phyloP scores from a whole-genome alignment of 2,329 filamentous ascomycete genomes.

The Aspergillus glaucus region DNA sequence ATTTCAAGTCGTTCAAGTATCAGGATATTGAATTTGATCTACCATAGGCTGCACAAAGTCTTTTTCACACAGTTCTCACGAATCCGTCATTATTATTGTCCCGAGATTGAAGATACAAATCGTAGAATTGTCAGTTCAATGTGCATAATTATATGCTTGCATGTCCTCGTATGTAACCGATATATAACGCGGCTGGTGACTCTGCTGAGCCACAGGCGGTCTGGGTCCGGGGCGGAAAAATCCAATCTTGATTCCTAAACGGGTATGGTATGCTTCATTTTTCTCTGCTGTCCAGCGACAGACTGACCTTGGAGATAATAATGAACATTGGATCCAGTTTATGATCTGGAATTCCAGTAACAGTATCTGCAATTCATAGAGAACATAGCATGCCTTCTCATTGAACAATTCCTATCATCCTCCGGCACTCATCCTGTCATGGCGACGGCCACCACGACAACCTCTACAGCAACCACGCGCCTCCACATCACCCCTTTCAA shows the following conservation, averaged over 20 bases:
- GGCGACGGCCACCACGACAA: constrained; percentile 11
- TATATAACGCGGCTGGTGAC: neutral
- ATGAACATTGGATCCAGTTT: neutral
- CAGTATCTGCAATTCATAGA: too few relatives aligned
- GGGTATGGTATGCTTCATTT: constrained; percentile 1
- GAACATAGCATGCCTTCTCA: neutral
- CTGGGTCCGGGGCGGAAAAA: constrained; percentile 11
- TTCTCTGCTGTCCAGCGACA: neutral
- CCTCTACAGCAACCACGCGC: constrained; percentile 37
- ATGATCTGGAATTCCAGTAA: too few relatives aligned
- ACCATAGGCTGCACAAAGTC: too few relatives aligned
- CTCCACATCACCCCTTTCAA: constrained; percentile 88
- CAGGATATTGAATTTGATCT: too few relatives aligned
- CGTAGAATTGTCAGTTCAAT: neutral
- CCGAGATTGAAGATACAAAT: too few relatives aligned
- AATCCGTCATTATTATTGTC: too few relatives aligned
- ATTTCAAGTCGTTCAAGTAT: too few relatives aligned
- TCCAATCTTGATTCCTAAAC: constrained; percentile 4
- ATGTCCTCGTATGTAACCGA: neutral
- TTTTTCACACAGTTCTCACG: too few relatives aligned
- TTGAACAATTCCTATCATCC: too few relatives aligned
- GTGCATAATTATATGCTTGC: neutral
- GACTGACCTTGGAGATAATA: neutral
- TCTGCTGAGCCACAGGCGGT: neutral
- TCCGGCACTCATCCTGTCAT: constrained; percentile 8